These are phyloP conservation scores for Diplodia mutila DNA, from an alignment of 2,329 filamentous ascomycete species.

Conservation along the genomic window DNA sequence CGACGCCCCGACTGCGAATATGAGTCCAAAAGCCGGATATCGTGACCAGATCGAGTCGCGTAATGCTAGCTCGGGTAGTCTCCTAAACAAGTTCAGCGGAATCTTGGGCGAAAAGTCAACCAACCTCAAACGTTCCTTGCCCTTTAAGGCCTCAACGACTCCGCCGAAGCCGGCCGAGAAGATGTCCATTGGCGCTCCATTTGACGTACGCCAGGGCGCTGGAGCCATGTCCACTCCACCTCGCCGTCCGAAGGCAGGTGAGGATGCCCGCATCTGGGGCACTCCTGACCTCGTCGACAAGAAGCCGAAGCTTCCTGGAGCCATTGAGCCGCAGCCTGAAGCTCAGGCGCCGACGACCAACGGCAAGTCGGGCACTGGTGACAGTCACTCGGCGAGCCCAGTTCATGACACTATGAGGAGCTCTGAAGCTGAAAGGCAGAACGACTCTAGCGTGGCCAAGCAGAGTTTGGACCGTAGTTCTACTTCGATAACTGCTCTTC, in stretches of 20 bases:
- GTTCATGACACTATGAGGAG: neutral
- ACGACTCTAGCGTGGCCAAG: no score
- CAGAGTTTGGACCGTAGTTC: neutral
- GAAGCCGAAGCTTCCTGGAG: neutral
- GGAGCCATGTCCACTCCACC: neutral
- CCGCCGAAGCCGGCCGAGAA: neutral
- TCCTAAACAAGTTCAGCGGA: neutral
- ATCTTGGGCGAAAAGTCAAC: slow-evolving; percentile 1
- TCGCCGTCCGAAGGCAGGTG: slow-evolving; percentile 1
- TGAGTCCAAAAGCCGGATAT: neutral
- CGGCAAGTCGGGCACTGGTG: neutral
- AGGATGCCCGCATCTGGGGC: slow-evolving; percentile 4
- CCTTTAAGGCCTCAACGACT: neutral
- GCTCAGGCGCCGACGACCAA: neutral
- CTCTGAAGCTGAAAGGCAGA: neutral
- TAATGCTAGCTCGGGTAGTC: neutral
- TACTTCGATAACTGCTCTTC: neutral
- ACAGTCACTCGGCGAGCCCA: neutral
- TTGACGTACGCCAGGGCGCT: neutral
- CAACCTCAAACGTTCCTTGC: neutral
- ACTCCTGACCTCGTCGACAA: neutral
- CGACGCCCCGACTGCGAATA: neutral
- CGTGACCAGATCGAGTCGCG: no score
- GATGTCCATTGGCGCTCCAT: neutral
- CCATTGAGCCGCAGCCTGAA: neutral